Conservation (phyloP, 2,329 filamentous ascomycete genomes). For the Fusarium heterosporum region DNA sequence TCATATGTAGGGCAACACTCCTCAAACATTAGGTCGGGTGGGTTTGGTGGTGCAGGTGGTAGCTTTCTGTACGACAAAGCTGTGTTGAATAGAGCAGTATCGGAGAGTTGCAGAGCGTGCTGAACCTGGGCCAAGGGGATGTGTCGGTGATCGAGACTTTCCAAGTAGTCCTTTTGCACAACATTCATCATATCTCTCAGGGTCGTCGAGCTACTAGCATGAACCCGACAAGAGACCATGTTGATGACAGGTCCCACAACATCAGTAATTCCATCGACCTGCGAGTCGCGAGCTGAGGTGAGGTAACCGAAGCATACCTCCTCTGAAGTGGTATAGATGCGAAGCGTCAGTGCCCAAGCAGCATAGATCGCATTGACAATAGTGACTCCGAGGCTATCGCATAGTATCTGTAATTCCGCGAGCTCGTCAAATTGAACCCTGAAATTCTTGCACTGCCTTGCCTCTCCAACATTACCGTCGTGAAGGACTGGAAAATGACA, state of each 20-base stretch:
- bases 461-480: slow-evolving; percentile 13
- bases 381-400: slow-evolving; percentile 24
- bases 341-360: slow-evolving; percentile 38
- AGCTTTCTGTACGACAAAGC: slow-evolving; percentile 43
- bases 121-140: slow-evolving; percentile 34
- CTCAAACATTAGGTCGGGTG: slow-evolving; percentile 36
- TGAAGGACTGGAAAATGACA: slow-evolving; percentile 38
- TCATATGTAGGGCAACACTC: slow-evolving; percentile 42
- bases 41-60: slow-evolving; percentile 9
- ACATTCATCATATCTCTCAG: slow-evolving; percentile 4
- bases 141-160: slow-evolving; percentile 31
- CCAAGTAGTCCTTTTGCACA: slow-evolving; percentile 31
- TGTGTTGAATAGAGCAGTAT: slow-evolving; percentile 42
- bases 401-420: slow-evolving; percentile 14
- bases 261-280: slow-evolving; percentile 59
- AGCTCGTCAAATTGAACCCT: slow-evolving; percentile 37
- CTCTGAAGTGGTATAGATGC: slow-evolving; percentile 56
- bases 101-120: slow-evolving; percentile 39
- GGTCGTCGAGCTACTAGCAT: slow-evolving; percentile 37
- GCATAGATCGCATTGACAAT: slow-evolving; percentile 39
- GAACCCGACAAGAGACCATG: slow-evolving; percentile 65
- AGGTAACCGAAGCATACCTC: slow-evolving; percentile 67
- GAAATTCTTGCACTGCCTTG: slow-evolving; percentile 31
- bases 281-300: slow-evolving; percentile 63
- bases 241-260: slow-evolving; percentile 66